Base-by-base conservation (phyloP, 139 green algal genomes). In the Chlamydomonas schloesseri region DNA sequence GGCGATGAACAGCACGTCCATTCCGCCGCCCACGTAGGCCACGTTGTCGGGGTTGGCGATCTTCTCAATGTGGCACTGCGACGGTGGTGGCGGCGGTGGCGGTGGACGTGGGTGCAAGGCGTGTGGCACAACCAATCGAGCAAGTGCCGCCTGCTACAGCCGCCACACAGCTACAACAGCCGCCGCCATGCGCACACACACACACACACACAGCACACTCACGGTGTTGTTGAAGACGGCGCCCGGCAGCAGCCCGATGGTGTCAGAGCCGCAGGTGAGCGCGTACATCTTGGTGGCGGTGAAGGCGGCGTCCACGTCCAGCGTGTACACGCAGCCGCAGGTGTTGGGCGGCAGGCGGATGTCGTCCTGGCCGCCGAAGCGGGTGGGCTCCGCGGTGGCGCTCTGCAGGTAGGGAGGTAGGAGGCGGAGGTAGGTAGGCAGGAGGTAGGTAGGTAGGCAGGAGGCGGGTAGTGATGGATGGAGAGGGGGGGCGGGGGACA, bases 241-340 rank as follows among this genome's bases (percentile, higher is more conserved):
- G 42, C 42, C 42, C 42, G 42, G 6, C 42, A 50, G 6, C 42
- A 50, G 42, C 6, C 42, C 42, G 6, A 50, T 5, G 42, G 42
- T 50, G 6, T 8, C 42, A 8, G 42, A 50, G 53, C 77, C 77
- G 60, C 77, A 83, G 0, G 36, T 73, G 29, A 83, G 77, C 62
- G 77, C 62, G 15, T 73, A 65, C 77, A 83, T 83, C 20, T 31
- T 33, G 42, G n/a, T 73, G 37, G 77, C 62, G 15, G 14, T 67
- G 71, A 83, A 89, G 18, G 36, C 83, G 24, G 58, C 33, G 82
- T 88, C 81, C 15, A 89, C 1, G 31, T 90, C 81, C 76, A 89
- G 3, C 26, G 10, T 29, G 86, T 91, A 92, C n/a, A 92, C 82
- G 74, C 89, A 92, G 78, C 89, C 89, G 81, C 89, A 92, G 62